Base-by-base conservation (phyloP, 2,329 filamentous ascomycete genomes). In the Cladophialophora exuberans region DNA sequence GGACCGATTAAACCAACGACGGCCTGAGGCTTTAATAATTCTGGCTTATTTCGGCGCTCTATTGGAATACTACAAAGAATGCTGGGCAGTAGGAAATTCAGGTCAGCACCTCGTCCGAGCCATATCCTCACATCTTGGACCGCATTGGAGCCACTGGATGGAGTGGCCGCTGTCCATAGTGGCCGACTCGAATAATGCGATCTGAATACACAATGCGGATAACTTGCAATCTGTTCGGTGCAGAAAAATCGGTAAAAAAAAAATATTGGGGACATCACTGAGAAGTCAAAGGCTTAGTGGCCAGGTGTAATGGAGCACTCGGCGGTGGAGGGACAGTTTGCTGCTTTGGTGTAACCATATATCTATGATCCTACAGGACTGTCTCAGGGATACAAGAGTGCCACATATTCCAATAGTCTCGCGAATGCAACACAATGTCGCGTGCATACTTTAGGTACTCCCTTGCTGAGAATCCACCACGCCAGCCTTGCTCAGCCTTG, bases 1-100 rank as follows among this genome's bases (percentile, higher is more conserved):
- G 6, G 57, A 65, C 1, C 63, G 73, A n/a, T 58, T 75, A 2
- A 59, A 64, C 13, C 65, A 69, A 46, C 68, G 70, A 10, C 64
- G 65, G 13, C 72, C 74, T 0, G 73, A 76, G 54, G 72, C 75
- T 2, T 60, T 77, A 6, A 69, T 73, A 9, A 66, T 77, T 18
- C 65, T 76, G 4, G 73, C 73, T 2, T 72, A 77, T 54, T 77
- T 72, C 54, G 70, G 69, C 0, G 71, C 76, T 13, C 55, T 76
- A 5, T 42, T 75, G 22, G 66, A 73, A 55, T 56, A 57, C 2
- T 65, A 64, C 20, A 64, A 62, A 9, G 60, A 67, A 10, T 64
- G 62, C 30, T 76, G 73, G 72, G 33, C 65, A 4, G 68, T 73
- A 41, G 64, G 62, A 4, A 64, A 69, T 48, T 63, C 64, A 6